These are phyloP conservation scores for Capsicum pubescens DNA, from an alignment of 257 asterid species.

Conservation along the genomic window DNA sequence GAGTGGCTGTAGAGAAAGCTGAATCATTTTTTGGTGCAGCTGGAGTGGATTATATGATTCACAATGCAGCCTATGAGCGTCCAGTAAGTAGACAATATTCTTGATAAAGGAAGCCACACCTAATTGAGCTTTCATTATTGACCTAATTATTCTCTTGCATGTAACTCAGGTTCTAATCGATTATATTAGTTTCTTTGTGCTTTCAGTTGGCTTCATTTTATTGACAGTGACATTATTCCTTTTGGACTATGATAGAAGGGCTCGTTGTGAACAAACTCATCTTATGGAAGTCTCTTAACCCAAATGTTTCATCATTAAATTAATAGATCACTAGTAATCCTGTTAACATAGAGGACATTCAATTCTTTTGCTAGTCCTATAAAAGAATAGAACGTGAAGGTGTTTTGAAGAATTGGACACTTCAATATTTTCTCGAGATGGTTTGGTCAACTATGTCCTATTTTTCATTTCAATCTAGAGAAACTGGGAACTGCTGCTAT, in stretches of 20 bases:
- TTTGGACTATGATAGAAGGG: conserved; percentile 8
- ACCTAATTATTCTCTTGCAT: background rate
- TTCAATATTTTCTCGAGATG: conserved; percentile 14
- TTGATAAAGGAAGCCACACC: background rate
- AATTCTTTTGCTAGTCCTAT: conserved; percentile 10
- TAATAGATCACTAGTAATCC: conserved; percentile 10
- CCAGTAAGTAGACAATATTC: conserved; percentile 65
- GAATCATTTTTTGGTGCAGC: conserved; percentile 77
- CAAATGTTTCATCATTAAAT: background rate
- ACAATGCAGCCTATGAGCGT: conserved; percentile 97
- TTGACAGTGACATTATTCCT: background rate
- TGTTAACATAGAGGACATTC: background rate
- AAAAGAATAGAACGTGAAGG: background rate
- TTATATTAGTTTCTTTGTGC: background rate
- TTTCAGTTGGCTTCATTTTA: conserved; percentile 8
- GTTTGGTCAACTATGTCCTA: background rate
- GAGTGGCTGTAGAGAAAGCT: conserved; percentile 74
- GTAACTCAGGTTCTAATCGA: background rate
- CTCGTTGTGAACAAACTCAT: conserved; percentile 17
- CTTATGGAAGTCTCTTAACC: background rate
- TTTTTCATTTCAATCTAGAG: background rate
- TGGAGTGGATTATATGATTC: conserved; percentile 96
- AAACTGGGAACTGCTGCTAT: conserved; percentile 15
- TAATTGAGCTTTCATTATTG: conserved; percentile 16
- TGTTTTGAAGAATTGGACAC: conserved; percentile 23